These are phyloP conservation scores for Linderniella brevidens DNA, from an alignment of 257 asterid genomes.

Conservation along the genomic window DNA sequence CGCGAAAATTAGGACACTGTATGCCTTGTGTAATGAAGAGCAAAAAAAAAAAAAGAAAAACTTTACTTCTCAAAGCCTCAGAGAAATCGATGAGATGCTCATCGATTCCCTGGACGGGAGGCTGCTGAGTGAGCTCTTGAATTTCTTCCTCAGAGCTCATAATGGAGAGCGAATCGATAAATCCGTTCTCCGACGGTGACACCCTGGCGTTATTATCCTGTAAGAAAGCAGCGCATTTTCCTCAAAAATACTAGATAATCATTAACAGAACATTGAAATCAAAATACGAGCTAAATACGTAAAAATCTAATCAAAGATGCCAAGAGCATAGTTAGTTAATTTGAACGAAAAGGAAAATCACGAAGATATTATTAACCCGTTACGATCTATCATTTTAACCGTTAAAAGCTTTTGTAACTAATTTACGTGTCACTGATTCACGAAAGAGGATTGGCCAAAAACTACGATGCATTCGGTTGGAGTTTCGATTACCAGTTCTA, in stretches of 20 bases:
- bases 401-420: too few relatives aligned
- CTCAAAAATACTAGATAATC: not conserved
- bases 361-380: too few relatives aligned
- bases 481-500: too few relatives aligned
- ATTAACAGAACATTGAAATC: too few relatives aligned
- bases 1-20: not conserved
- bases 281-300: too few relatives aligned
- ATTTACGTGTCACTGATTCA: too few relatives aligned
- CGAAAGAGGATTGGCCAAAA: too few relatives aligned
- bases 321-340: too few relatives aligned
- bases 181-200: slow-evolving; percentile 36
- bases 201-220: slow-evolving; percentile 19
- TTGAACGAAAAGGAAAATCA: too few relatives aligned
- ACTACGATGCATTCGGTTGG: too few relatives aligned
- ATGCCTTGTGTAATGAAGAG: not conserved
- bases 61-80: slow-evolving; percentile 80
- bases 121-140: slow-evolving; percentile 46
- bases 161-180: slow-evolving; percentile 22
- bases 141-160: slow-evolving; percentile 42
- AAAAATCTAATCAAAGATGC: too few relatives aligned
- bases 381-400: too few relatives aligned
- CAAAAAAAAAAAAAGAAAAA: slow-evolving; percentile 1
- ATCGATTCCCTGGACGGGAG: slow-evolving; percentile 63
- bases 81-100: slow-evolving; percentile 73
- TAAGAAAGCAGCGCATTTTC: slow-evolving; percentile 8